phyloP scores from a whole-genome alignment of 2,329 filamentous ascomycete species.

The Ophiostoma sp. region DNA sequence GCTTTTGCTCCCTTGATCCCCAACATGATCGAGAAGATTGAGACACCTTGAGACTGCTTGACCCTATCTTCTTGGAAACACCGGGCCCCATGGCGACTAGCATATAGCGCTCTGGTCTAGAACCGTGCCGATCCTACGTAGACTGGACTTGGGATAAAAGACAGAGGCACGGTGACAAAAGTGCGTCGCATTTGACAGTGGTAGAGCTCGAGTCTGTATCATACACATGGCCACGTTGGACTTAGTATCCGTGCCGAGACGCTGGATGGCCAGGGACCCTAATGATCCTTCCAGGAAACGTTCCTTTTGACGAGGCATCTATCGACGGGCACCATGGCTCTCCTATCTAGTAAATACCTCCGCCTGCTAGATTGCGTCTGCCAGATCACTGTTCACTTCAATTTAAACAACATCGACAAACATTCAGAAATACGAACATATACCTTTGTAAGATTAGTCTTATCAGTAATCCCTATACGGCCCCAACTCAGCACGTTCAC shows the following conservation, averaged over 20 bases:
- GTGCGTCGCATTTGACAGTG: not conserved
- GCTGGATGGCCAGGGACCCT: not conserved
- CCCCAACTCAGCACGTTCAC: not conserved
- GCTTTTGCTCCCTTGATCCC: not conserved
- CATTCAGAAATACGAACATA: not conserved
- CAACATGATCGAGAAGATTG: not conserved
- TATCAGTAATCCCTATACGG: not conserved
- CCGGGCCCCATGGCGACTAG: not conserved
- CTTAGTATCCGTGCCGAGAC: not conserved
- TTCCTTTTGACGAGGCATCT: not conserved
- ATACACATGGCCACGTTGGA: not conserved
- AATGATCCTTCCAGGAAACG: constrained; percentile 4
- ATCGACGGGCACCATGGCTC: no score
- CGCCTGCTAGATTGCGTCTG: no score
- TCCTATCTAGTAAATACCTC: no score
- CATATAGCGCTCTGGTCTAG: not conserved
- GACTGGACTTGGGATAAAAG: not conserved
- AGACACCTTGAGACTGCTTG: not conserved
- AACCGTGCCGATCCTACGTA: constrained; percentile 5
- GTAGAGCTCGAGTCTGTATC: not conserved
- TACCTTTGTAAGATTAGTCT: no score
- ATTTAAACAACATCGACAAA: not conserved
- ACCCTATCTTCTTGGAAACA: not conserved
- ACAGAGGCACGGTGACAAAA: not conserved
- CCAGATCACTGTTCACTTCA: not conserved